These are phyloP conservation scores for Micractinium sp. DNA, from an alignment of 139 green algal species.

Conservation along the genomic window DNA sequence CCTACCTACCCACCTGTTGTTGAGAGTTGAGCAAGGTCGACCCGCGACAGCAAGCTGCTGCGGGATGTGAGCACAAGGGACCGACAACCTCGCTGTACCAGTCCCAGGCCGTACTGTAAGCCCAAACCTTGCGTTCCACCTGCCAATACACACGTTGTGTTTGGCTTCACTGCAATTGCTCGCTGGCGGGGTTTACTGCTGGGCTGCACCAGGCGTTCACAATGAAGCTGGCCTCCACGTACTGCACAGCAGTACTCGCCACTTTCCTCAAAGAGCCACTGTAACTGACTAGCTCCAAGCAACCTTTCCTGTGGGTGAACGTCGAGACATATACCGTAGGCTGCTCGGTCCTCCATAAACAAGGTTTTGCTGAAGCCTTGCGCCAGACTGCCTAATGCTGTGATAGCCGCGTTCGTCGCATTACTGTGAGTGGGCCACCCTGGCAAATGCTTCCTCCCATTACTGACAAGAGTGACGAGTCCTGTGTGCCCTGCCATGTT, in stretches of 20 bases:
- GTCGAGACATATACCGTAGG: constrained; percentile 23
- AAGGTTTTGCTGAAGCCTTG: constrained; percentile 28
- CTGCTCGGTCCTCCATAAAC: constrained; percentile 45
- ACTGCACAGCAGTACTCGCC: not conserved
- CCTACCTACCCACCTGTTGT: not conserved
- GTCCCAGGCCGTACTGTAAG: constrained; percentile 20
- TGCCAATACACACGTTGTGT: constrained; percentile 22
- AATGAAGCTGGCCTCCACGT: not conserved
- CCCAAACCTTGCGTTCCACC: constrained; percentile 52
- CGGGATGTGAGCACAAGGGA: constrained; percentile 41
- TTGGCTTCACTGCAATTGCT: not conserved
- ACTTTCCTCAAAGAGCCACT: not conserved
- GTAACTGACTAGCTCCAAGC: not conserved
- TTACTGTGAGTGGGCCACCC: too few relatives aligned
- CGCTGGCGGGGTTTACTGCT: not conserved
- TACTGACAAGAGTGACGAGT: too few relatives aligned
- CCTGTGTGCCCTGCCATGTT: too few relatives aligned
- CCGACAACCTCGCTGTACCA: not conserved
- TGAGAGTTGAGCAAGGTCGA: constrained; percentile 15
- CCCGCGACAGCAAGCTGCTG: not conserved
- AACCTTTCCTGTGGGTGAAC: not conserved
- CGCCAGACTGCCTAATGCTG: constrained; percentile 10
- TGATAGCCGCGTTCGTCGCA: too few relatives aligned
- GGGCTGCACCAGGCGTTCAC: not conserved
- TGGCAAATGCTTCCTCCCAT: too few relatives aligned